Conservation (phyloP, 495 filamentous ascomycete genomes). For the Endocarpon pusillum region DNA sequence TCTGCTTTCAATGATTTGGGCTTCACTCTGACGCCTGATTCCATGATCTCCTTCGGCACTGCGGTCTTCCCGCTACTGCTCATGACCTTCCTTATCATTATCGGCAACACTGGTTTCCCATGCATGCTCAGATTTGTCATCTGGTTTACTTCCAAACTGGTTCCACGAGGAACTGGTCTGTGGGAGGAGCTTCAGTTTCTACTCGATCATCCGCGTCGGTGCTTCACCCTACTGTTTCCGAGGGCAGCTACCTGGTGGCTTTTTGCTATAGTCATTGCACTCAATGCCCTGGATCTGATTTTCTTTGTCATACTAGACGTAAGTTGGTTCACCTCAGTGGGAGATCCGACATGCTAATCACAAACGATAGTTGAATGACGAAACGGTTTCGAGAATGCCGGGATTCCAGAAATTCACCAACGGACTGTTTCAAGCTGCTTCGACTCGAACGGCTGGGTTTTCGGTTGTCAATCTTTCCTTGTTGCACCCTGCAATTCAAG, state of each 20-base stretch:
- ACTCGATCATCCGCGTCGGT: constrained; percentile 83
- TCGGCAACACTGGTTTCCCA: constrained; percentile 89
- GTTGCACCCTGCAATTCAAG: constrained; percentile 81
- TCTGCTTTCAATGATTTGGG: constrained; percentile 84
- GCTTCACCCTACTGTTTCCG: constrained; percentile 87
- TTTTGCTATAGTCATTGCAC: constrained; percentile 61
- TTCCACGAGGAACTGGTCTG: constrained; percentile 40
- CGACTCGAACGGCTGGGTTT: constrained; percentile 80
- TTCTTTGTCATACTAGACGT: constrained; percentile 85
- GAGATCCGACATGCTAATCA: constrained; percentile 4
- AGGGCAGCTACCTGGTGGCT: constrained; percentile 90
- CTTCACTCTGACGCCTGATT: constrained; percentile 78
- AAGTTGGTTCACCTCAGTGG: constrained; percentile 16
- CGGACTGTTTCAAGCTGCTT: constrained; percentile 73
- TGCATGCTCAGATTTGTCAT: constrained; percentile 84
- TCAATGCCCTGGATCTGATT: constrained; percentile 72
- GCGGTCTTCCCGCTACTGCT: constrained; percentile 59
- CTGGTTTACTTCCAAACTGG: constrained; percentile 48
- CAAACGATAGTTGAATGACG: constrained; percentile 42
- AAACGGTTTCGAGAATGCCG: constrained; percentile 41
- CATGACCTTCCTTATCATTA: constrained; percentile 65
- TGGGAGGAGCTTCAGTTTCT: constrained; percentile 85
- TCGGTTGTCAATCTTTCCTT: constrained; percentile 54
- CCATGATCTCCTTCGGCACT: constrained; percentile 70
- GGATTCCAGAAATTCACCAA: constrained; percentile 58